Evolutionary conservation across 768 basidiomycete species (phyloP).

Genomic region (Candolleomyces aberdarensis): DNA sequence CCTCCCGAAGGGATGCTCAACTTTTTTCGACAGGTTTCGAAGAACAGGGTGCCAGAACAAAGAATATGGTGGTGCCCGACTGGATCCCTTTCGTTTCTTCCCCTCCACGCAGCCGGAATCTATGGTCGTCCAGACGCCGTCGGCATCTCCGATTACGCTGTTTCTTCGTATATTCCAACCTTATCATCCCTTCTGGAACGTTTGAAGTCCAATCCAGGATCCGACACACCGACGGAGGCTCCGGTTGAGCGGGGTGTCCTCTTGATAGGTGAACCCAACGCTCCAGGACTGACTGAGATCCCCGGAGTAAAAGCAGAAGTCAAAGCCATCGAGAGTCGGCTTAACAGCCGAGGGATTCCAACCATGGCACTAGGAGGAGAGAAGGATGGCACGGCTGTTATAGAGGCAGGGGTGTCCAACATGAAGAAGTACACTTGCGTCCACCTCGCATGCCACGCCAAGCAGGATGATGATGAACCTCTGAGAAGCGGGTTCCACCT

Average conservation of each 20-base stretch:
- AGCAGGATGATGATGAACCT: conserved; percentile 5
- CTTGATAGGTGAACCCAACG: neutral
- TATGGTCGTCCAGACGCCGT: conserved; percentile 13
- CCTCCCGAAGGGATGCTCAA: too few species aligned
- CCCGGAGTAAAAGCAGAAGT: conserved; percentile 10
- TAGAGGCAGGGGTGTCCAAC: neutral
- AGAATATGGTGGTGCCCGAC: conserved; percentile 22
- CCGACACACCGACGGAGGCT: too few species aligned
- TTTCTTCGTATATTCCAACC: conserved; percentile 19
- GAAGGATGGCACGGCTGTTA: neutral
- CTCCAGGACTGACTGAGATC: neutral
- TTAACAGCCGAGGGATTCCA: neutral
- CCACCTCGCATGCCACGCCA: conserved; percentile 16
- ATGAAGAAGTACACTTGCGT: conserved; percentile 11
- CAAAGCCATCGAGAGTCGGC: neutral
- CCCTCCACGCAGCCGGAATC: conserved; percentile 35
- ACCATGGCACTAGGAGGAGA: neutral
- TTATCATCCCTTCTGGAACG: conserved; percentile 6
- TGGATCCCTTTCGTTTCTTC: conserved; percentile 29
- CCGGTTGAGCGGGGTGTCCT: neutral
- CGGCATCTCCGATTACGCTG: conserved; percentile 11
- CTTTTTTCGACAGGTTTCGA: neutral
- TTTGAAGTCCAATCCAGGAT: neutral
- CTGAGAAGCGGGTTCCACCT: conserved; percentile 12
- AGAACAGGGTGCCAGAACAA: neutral